Percentiles rank a stretch among this genome's conserved stretches.
Evolutionary conservation across 768 basidiomycete genomes (phyloP).

Genomic region (Suillus subluteus): DNA sequence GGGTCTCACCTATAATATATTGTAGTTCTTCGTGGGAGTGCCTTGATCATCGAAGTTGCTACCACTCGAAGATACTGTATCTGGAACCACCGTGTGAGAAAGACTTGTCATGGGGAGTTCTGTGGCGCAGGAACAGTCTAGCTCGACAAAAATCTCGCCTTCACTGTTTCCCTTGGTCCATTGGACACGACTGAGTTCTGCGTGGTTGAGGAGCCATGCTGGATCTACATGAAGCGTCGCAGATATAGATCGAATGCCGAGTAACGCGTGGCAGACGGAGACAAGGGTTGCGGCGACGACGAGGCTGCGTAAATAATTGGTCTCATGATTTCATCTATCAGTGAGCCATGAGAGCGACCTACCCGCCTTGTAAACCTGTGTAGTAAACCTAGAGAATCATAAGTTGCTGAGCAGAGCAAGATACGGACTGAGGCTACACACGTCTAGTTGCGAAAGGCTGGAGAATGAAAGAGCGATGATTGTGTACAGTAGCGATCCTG

Average conservation of each 20-base stretch:
- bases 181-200: conserved; percentile 44
- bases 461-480: conserved; percentile 4
- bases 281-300: conserved; percentile 17
- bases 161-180: conserved; percentile 39
- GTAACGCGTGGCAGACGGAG: conserved; percentile 38
- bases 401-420: background rate
- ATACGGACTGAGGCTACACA: background rate
- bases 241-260: conserved; percentile 43
- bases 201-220: conserved; percentile 44
- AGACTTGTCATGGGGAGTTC: background rate
- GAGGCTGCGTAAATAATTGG: background rate
- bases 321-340: background rate
- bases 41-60: background rate
- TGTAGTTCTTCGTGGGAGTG: background rate
- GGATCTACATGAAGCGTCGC: conserved; percentile 41
- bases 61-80: background rate
- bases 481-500: conserved; percentile 14
- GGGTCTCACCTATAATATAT: background rate
- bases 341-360: background rate
- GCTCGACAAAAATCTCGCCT: conserved; percentile 32
- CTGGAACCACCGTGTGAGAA: too few relatives aligned
- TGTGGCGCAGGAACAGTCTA: background rate
- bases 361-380: conserved; percentile 11
- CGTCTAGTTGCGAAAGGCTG: background rate
- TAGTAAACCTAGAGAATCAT: conserved; percentile 5